These are phyloP conservation scores for Diaporthe sp. DNA, from an alignment of 2,329 filamentous ascomycete genomes.

Conservation along the genomic window DNA sequence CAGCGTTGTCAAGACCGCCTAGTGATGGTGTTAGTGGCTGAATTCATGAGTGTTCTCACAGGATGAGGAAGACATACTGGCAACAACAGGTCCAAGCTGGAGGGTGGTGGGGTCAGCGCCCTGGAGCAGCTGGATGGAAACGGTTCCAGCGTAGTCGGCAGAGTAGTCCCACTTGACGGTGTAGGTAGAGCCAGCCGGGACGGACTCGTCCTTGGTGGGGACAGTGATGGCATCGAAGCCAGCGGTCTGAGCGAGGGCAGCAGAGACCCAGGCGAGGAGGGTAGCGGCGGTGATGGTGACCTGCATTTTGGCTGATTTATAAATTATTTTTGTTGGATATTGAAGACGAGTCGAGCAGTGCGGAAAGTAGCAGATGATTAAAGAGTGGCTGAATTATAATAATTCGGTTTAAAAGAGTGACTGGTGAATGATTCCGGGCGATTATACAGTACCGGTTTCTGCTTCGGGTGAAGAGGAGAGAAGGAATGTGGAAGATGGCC, in stretches of 20 bases:
- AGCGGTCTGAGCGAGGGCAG: constrained; percentile 66
- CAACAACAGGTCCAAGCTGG: constrained; percentile 58
- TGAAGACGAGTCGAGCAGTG: neutral
- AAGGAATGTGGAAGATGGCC: constrained; percentile 17
- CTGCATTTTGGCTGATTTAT: constrained; percentile 69
- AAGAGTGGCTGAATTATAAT: constrained; percentile 35
- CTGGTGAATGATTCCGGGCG: constrained; percentile 1
- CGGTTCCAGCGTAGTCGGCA: constrained; percentile 57
- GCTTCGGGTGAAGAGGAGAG: constrained; percentile 9
- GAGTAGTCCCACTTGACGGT: constrained; percentile 65
- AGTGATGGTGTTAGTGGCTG: neutral
- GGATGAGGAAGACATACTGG: constrained; percentile 59
- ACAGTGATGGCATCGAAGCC: constrained; percentile 69
- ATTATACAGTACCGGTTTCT: constrained; percentile 15
- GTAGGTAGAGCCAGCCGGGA: constrained; percentile 65
- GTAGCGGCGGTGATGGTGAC: constrained; percentile 64
- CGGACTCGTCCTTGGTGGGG: constrained; percentile 59
- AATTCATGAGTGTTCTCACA: too few species aligned
- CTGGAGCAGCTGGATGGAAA: constrained; percentile 69
- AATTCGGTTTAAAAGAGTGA: constrained; percentile 20
- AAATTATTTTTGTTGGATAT: constrained; percentile 21
- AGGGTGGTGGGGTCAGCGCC: constrained; percentile 62
- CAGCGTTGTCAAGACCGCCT: constrained; percentile 61
- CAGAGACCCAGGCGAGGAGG: constrained; percentile 65
- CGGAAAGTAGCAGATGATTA: constrained; percentile 15